A percentile compares a stretch with the other conserved stretches of the same genome.
Evolutionary conservation across 2,329 filamentous ascomycete species (phyloP).

Genomic region (Diaporthe batatas): DNA sequence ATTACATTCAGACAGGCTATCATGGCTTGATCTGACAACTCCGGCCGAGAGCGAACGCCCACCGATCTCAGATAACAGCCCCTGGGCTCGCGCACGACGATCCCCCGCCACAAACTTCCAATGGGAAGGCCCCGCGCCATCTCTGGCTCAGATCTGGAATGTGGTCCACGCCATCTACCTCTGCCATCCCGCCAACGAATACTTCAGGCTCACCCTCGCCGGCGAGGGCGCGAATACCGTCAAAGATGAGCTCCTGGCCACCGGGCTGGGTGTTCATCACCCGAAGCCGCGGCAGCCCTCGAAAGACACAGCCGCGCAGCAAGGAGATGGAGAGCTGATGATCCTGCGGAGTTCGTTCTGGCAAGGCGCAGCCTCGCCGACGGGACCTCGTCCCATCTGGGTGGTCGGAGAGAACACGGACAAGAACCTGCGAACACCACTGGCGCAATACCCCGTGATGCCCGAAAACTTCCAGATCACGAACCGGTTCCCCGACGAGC

Average conservation of each 20-base stretch:
- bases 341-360: conserved; percentile 59
- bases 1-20: conserved; percentile 54
- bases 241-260: conserved; percentile 41
- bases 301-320: conserved; percentile 39
- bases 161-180: conserved; percentile 60
- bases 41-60: conserved; percentile 46
- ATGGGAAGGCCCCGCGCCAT: conserved; percentile 55
- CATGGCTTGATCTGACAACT: conserved; percentile 53
- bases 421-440: conserved; percentile 48
- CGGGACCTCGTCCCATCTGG: conserved; percentile 57
- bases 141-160: conserved; percentile 61
- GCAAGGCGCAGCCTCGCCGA: conserved; percentile 45
- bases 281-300: conserved; percentile 52
- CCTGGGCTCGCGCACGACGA: conserved; percentile 60
- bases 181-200: conserved; percentile 57
- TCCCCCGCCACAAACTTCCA: conserved; percentile 56
- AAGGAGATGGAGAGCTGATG: conserved; percentile 54
- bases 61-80: conserved; percentile 48
- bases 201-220: conserved; percentile 56
- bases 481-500: conserved; percentile 59
- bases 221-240: conserved; percentile 54
- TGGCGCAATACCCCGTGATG: conserved; percentile 55
- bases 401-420: conserved; percentile 50
- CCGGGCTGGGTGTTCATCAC: conserved; percentile 46
- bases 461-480: conserved; percentile 60